Evolutionary conservation across 345 rosid species (phyloP).

Genomic region (Nephelium lappaceum): DNA sequence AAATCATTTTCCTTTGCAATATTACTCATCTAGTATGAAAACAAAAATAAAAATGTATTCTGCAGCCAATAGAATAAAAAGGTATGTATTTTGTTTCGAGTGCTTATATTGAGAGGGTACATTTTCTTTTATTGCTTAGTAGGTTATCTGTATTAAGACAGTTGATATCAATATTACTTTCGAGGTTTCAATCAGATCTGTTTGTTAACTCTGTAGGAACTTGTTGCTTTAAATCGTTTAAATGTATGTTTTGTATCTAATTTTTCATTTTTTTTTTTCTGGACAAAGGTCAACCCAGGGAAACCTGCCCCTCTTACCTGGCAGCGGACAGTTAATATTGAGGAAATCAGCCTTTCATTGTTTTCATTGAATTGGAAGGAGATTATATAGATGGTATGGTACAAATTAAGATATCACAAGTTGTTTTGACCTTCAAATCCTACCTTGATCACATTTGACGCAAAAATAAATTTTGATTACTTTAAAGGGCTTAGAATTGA

Average conservation of each 20-base stretch:
- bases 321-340: constrained; percentile 55
- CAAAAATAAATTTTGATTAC: no score
- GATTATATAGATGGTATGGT: constrained; percentile 59
- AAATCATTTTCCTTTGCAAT: no score
- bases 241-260: neutral
- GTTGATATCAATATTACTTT: neutral
- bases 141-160: neutral
- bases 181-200: neutral
- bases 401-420: neutral
- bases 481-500: no score
- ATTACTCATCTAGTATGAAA: neutral
- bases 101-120: neutral
- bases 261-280: constrained; percentile 19
- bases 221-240: constrained; percentile 27
- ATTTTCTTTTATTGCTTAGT: neutral
- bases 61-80: no score
- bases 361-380: constrained; percentile 57
- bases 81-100: neutral
- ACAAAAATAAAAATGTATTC: neutral
- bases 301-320: constrained; percentile 65
- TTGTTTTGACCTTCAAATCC: neutral
- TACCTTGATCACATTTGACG: neutral
- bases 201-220: constrained; percentile 1
- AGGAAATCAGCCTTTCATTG: constrained; percentile 33
- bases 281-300: constrained; percentile 53